Percentiles rank a stretch among this genome's conserved stretches.
These are phyloP conservation scores for Astrephomene gubernaculifera DNA, from an alignment of 139 green algal species.

Conservation along the genomic window DNA sequence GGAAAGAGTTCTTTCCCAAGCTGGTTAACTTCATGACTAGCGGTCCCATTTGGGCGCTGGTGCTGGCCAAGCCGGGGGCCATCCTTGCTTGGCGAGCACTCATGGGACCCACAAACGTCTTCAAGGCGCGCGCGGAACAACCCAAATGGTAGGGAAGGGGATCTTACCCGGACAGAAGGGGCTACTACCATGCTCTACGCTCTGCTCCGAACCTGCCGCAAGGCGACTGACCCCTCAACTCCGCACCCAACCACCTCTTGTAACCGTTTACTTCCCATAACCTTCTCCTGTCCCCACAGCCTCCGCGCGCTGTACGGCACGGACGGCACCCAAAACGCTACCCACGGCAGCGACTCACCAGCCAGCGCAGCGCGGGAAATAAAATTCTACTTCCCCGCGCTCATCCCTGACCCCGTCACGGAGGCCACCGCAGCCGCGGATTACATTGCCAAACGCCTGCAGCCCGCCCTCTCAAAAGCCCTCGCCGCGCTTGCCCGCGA, in stretches of 20 bases:
- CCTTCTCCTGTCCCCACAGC: no score
- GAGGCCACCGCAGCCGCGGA: conserved; percentile 39
- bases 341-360: conserved; percentile 82
- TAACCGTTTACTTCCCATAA: no score
- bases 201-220: no score
- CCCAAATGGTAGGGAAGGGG: conserved; percentile 77
- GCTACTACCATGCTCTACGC: no score
- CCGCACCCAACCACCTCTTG: no score
- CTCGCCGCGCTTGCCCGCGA: conserved; percentile 80
- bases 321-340: conserved; percentile 82
- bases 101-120: conserved; percentile 84
- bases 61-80: conserved; percentile 73
- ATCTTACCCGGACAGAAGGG: no score
- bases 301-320: conserved; percentile 83
- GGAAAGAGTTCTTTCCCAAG: conserved; percentile 79
- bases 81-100: conserved; percentile 78
- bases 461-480: conserved; percentile 76
- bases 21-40: conserved; percentile 87
- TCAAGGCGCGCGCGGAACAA: conserved; percentile 64
- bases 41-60: conserved; percentile 78
- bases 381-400: conserved; percentile 84
- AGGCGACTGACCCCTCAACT: no score
- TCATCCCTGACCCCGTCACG: conserved; percentile 47
- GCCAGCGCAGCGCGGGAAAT: conserved; percentile 78
- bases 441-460: conserved; percentile 71